Evolutionary conservation across 805 yeast genomes (phyloP).

Genomic region (Starmerella scarabaei): DNA sequence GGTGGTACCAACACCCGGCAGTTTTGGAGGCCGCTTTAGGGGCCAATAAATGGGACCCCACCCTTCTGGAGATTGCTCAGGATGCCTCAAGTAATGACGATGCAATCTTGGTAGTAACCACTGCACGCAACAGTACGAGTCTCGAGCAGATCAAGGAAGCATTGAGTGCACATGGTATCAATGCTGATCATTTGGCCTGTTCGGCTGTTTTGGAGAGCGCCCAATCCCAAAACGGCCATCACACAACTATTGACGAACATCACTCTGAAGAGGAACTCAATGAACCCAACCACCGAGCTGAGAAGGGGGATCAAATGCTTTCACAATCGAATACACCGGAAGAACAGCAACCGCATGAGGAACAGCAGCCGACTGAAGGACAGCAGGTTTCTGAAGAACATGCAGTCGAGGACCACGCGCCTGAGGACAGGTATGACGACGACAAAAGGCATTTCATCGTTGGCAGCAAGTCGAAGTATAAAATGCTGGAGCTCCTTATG

Average conservation of each 20-base stretch:
- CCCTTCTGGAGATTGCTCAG: conserved; percentile 12
- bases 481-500: conserved; percentile 16
- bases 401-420: too few relatives aligned
- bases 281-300: not conserved
- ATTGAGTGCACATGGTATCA: conserved; percentile 11
- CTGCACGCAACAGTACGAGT: conserved; percentile 11
- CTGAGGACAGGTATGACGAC: too few relatives aligned
- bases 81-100: not conserved
- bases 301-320: too few relatives aligned
- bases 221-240: not conserved
- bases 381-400: too few relatives aligned
- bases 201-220: conserved; percentile 2
- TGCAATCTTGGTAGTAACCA: conserved; percentile 16
- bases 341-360: not conserved
- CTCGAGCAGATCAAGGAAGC: conserved; percentile 7
- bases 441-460: not conserved
- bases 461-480: conserved; percentile 7
- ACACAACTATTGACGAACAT: not conserved
- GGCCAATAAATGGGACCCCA: conserved; percentile 13
- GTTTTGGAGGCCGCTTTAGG: conserved; percentile 15
- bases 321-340: too few relatives aligned
- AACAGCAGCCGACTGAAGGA: too few relatives aligned
- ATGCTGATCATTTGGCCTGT: conserved; percentile 16
- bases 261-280: not conserved
- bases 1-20: conserved; percentile 12